Conservation (phyloP, 2,329 filamentous ascomycete species). For the Aphanocladium album region DNA sequence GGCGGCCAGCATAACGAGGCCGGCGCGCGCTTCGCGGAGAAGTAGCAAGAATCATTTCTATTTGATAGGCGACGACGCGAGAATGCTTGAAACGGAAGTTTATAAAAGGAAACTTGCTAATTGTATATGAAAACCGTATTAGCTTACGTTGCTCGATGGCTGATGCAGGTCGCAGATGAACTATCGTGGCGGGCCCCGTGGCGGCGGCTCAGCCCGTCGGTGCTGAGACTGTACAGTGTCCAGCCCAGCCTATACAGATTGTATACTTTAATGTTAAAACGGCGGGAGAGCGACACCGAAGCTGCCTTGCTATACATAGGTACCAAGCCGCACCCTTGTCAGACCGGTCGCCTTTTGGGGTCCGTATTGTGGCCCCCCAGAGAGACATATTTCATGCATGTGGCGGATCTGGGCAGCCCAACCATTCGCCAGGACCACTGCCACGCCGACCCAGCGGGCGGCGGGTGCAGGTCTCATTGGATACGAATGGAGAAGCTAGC, state of each 20-base stretch:
- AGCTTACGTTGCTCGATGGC: not conserved
- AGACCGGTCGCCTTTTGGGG: not conserved
- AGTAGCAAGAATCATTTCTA: too few relatives aligned
- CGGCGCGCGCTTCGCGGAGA: too few relatives aligned
- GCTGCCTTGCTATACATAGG: not conserved
- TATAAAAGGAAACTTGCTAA: not conserved
- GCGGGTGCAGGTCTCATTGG: not conserved
- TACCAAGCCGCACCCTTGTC: not conserved
- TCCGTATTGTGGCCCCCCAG: not conserved
- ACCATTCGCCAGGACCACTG: not conserved
- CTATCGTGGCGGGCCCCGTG: not conserved
- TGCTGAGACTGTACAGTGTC: not conserved
- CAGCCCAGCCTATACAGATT: not conserved
- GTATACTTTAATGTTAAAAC: not conserved
- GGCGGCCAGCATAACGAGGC: too few relatives aligned
- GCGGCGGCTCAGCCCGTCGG: not conserved
- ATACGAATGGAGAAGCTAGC: not conserved
- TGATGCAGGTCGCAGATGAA: conserved; percentile 5
- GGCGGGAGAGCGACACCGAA: not conserved
- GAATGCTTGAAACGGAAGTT: not conserved
- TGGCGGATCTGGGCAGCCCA: not conserved
- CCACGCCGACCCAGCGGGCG: not conserved
- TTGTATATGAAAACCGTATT: not conserved
- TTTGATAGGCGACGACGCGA: not conserved
- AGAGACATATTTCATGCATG: not conserved